Evolutionary conservation across 2,329 filamentous ascomycete genomes (phyloP), one percentile per base, ranked within the genome.

Genomic region (Trichophaea hybrida): DNA sequence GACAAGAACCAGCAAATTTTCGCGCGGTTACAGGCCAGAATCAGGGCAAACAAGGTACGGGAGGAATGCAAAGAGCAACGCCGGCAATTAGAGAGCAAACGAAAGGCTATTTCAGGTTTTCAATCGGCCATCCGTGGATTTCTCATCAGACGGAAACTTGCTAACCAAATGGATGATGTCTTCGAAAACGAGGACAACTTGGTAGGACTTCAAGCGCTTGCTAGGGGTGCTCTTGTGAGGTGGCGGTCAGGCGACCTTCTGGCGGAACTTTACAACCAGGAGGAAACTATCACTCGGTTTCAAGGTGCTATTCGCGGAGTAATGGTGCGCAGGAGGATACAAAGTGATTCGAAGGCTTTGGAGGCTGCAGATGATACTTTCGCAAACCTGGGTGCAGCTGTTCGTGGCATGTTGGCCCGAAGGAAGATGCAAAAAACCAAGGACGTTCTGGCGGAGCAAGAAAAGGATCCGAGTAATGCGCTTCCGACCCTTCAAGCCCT

Each of bases 1-100:
- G 82, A 83, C 69, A 79, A 79, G 56, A 79, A 83, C 58, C 85
- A 91, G 71, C 75, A 77, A 5, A 80, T 88, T 62, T 78, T 97
- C 50, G 73, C 93, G 61, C 81, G 83, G 68, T 75, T 98, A 10
- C 93, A 98, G 72, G 94, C 83, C 70, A 76, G 94, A 51, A 73
- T 88, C 76, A 82, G 86, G 80, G 76, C 74, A 70, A 67, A 72
- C 4, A 74, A 72, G 64, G 71, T 72, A 24, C 72, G 76, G 57
- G 67, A 69, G 8, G 68, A 75, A 70, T 68, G 76, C 65, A 64
- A 74, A 67, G 64, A 73, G 12, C 61, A 77, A 51, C 74, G 71
- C 61, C 70, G 66, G 43, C 69, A 68, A 43, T 67, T 74, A 53
- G 71, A 71, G 34, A 70, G 68, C 60, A 71, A 76, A 57, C 71